Evolutionary conservation across 106 monocot species (phyloP).

Genomic region (Posidonia australis): DNA sequence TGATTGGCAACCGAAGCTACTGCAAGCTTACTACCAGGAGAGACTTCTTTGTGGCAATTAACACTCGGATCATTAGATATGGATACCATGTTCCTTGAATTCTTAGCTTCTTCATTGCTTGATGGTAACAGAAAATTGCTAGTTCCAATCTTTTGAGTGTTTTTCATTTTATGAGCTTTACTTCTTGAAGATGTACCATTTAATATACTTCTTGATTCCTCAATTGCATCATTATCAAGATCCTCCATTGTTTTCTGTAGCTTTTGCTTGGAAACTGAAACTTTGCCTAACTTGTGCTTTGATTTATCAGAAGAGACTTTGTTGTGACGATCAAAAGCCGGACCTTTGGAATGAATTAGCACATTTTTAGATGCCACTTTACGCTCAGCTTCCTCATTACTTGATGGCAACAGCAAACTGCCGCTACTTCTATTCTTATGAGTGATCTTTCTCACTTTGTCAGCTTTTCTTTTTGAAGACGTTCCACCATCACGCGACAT

Average conservation of each 20-base stretch:
- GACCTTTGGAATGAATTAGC: not conserved
- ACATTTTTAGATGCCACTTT: not conserved
- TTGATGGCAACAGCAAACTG: not conserved
- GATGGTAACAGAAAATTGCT: not conserved
- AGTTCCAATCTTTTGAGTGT: not conserved
- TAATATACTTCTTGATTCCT: constrained; percentile 21
- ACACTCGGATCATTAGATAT: not conserved
- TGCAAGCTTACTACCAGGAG: constrained; percentile 2
- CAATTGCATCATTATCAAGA: not conserved
- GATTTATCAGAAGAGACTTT: not conserved
- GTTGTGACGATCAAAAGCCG: not conserved
- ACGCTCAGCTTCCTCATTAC: constrained; percentile 1
- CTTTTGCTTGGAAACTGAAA: constrained; percentile 26
- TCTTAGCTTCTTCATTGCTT: not conserved
- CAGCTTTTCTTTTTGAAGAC: constrained; percentile 12
- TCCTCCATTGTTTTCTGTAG: constrained; percentile 15
- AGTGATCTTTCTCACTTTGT: constrained; percentile 21
- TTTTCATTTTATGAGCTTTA: not conserved
- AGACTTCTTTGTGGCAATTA: not conserved
- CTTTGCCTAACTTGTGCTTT: constrained; percentile 11
- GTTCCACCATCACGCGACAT: constrained; percentile 10
- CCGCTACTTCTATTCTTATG: not conserved
- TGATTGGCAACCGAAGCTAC: constrained; percentile 21
- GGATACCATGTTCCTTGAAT: not conserved
- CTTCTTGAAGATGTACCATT: not conserved